Evolutionary conservation across 257 asterid species (phyloP).

Genomic region (Primulina huaijiensis): DNA sequence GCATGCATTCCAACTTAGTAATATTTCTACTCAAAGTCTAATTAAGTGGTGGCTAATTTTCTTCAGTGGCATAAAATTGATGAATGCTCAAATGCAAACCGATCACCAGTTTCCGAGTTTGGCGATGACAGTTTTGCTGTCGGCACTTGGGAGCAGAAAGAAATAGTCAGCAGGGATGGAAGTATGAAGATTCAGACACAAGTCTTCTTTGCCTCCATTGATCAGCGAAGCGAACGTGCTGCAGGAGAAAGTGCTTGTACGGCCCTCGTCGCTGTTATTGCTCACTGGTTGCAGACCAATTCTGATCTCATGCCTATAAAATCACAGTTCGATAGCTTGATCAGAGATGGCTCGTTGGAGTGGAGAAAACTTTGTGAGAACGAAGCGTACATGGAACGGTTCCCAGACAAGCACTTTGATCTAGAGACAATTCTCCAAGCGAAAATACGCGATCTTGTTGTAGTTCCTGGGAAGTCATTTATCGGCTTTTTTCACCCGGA

Average conservation of each 20-base stretch:
- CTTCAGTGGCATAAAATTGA: constrained; percentile 71
- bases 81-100: constrained; percentile 53
- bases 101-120: constrained; percentile 75
- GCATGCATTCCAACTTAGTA: constrained; percentile 1
- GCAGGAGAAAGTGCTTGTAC: constrained; percentile 98
- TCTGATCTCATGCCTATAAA: constrained; percentile 72
- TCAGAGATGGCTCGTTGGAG: constrained; percentile 86
- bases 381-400: constrained; percentile 52
- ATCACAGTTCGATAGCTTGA: constrained; percentile 79
- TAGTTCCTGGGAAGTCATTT: constrained; percentile 69
- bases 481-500: constrained; percentile 86
- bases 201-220: constrained; percentile 91
- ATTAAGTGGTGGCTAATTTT: constrained; percentile 18
- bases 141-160: constrained; percentile 88
- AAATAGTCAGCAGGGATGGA: constrained; percentile 78
- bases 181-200: constrained; percentile 66
- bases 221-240: constrained; percentile 91
- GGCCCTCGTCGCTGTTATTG: constrained; percentile 86
- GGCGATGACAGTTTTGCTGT: constrained; percentile 87
- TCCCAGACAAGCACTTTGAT: constrained; percentile 94
- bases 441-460: constrained; percentile 56
- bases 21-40: constrained; percentile 12
- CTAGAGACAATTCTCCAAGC: constrained; percentile 86
- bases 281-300: constrained; percentile 85
- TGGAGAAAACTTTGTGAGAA: constrained; percentile 92